Evolutionary conservation across 306 rosid species (phyloP).

Genomic region (Fragaria iinumae): DNA sequence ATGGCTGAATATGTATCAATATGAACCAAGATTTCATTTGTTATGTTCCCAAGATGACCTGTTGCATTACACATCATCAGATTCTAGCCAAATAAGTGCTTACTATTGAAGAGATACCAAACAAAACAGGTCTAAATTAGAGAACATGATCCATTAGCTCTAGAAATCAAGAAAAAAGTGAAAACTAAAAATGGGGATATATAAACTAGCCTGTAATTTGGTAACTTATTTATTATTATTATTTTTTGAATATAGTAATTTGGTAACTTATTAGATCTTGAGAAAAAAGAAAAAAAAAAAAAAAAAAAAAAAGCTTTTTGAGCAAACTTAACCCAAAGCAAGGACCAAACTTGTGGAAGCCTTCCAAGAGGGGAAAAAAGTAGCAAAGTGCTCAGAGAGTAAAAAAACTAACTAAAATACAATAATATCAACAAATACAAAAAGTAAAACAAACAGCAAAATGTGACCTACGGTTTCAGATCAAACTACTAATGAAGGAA

Average conservation of each 20-base stretch:
- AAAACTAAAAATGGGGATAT: background rate
- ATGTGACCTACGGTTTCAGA: background rate
- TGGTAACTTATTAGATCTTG: background rate
- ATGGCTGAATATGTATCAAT: conserved; percentile 96
- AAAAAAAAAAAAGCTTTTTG: background rate
- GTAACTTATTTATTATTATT: too few relatives aligned
- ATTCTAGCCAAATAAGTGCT: conserved; percentile 4
- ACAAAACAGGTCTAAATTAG: background rate
- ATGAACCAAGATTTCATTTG: conserved; percentile 66
- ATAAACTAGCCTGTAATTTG: background rate
- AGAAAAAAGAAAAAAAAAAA: too few relatives aligned
- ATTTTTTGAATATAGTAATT: too few relatives aligned
- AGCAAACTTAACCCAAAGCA: background rate
- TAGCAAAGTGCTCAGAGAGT: background rate
- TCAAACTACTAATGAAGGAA: background rate
- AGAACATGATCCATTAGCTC: background rate
- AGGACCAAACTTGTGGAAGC: conserved; percentile 1
- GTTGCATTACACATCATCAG: conserved; percentile 26
- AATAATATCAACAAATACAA: background rate
- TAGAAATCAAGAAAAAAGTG: background rate
- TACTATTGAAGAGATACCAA: background rate
- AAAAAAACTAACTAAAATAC: background rate
- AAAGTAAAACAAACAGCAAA: background rate
- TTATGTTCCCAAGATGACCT: conserved; percentile 48
- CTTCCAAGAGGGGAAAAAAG: background rate